A percentile compares a stretch with the other conserved stretches of the same genome.
Conservation (phyloP, 305 asterid genomes). For the Andrographis paniculata region DNA sequence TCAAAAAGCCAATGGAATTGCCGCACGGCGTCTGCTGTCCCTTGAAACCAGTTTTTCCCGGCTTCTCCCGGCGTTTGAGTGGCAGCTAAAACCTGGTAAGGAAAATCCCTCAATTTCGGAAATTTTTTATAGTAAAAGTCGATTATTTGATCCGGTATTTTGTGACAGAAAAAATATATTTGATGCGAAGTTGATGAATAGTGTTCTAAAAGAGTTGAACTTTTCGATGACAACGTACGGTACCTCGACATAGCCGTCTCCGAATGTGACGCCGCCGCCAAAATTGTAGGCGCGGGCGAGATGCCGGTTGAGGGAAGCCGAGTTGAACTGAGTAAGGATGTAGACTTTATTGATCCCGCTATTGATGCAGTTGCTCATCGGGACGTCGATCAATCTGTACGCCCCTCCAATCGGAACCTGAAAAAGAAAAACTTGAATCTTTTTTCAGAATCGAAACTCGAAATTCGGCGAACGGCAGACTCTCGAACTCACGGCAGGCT, state of each 20-base stretch:
- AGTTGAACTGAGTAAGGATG: slow-evolving; percentile 92
- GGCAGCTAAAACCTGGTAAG: slow-evolving; percentile 80
- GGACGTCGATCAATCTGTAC: slow-evolving; percentile 84
- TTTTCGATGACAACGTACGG: background rate
- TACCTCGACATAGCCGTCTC: slow-evolving; percentile 95
- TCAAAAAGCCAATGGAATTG: slow-evolving; percentile 98
- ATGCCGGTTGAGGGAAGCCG: slow-evolving; percentile 95
- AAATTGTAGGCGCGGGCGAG: slow-evolving; percentile 80
- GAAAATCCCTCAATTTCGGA: background rate
- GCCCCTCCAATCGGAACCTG: slow-evolving; percentile 99
- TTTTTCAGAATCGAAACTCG: background rate
- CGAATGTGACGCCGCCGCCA: slow-evolving; percentile 66
- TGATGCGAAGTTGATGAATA: too few species aligned
- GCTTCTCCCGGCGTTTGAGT: slow-evolving; percentile 94
- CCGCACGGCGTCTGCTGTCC: slow-evolving; percentile 94
- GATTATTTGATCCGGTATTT: too few species aligned
- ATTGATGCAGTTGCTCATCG: slow-evolving; percentile 97
- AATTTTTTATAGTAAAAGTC: background rate
- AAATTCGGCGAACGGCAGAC: slow-evolving; percentile 1
- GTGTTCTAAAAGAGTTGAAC: too few species aligned
- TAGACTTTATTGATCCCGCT: slow-evolving; percentile 91
- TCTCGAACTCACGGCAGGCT: slow-evolving; percentile 72
- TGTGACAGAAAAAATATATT: too few species aligned
- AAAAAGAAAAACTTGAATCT: background rate
- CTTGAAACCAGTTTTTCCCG: slow-evolving; percentile 92